Base-by-base conservation (phyloP, 345 rosid genomes). In the Pistacia atlantica region DNA sequence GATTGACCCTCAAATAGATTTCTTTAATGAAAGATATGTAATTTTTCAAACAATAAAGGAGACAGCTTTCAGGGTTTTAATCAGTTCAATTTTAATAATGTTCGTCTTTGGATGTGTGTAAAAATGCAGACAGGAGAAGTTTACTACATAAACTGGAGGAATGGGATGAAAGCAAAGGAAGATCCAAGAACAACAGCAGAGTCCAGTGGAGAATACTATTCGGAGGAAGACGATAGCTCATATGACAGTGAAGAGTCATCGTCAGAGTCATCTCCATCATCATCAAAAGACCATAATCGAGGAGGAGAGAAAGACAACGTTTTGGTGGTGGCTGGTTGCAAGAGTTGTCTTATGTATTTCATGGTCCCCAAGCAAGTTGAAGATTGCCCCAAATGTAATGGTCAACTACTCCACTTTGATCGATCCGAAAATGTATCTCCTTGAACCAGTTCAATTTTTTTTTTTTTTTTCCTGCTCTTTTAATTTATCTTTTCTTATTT, bases 251-350 rank as follows among this genome's bases (percentile, higher is more conserved):
- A 87, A 75, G 97, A 87, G 78, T 93, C 97, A 37, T 88, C 96
- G 16, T 85, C 95, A 11, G 94, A 85, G 59, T 88, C 90, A 14
- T 86, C 93, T 28, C 89, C 89, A 67, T 74, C 82, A 10, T 77
- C 80, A 37, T 80, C 87, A 3, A 85, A 81, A 82, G 86, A 85
- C 38, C 64, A 77, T 7, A 55, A 63, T 67, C 69, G 52, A 46
- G 62, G 33, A 42, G 84, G 76, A 42, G 46, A 42, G 51, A 84
- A 80, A 67, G 82, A 81, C 46, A 83, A 78, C 25, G 94, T 91
- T 20, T 78, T 95, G 80, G 99, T 95, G 20, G 98, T 95, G 10
- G 98, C 89, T 13, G 99, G 99, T 74, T 95, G 99, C 92, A 93
- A 93, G 82, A 88, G 89, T 83, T 95, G 99, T 81, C 84, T 89